Evolutionary conservation across 371 early-diverging fungal genomes (phyloP).

Genomic region (Mycotypha africana): DNA sequence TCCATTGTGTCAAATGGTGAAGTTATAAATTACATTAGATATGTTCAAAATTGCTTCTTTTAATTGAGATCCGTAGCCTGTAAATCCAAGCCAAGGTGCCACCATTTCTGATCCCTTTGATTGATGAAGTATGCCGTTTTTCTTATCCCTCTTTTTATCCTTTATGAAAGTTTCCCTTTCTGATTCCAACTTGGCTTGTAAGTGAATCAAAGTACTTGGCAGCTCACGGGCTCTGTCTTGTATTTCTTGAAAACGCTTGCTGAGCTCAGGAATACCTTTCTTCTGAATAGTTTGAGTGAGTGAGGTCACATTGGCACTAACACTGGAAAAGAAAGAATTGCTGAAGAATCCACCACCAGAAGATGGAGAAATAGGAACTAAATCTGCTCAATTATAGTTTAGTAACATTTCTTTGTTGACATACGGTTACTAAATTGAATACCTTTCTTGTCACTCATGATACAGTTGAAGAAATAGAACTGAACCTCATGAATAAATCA

Average conservation of each 20-base stretch:
- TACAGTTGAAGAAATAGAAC: too few species aligned
- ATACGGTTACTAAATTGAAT: too few species aligned
- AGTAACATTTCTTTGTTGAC: too few species aligned
- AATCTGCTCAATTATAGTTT: too few species aligned
- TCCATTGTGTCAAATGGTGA: too few species aligned
- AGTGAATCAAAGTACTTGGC: slow-evolving; percentile 24
- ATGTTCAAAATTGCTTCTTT: slow-evolving; percentile 51
- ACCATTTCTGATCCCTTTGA: slow-evolving; percentile 37
- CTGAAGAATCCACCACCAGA: slow-evolving; percentile 12
- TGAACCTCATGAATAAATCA: too few species aligned
- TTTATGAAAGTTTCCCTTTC: slow-evolving; percentile 14
- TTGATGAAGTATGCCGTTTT: slow-evolving; percentile 2
- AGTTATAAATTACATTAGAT: slow-evolving; percentile 41
- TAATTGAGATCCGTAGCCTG: slow-evolving; percentile 49
- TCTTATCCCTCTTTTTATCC: slow-evolving; percentile 4
- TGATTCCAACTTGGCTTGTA: slow-evolving; percentile 30
- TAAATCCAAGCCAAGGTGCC: slow-evolving; percentile 56
- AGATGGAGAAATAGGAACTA: too few species aligned
- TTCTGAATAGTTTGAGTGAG: slow-evolving; percentile 20
- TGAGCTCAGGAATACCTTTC: slow-evolving; percentile 20
- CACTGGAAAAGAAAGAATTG: slow-evolving; percentile 13
- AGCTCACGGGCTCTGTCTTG: slow-evolving; percentile 34
- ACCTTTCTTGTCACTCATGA: too few species aligned
- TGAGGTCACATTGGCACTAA: slow-evolving; percentile 11
- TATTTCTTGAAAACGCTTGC: slow-evolving; percentile 27